Base-by-base conservation (phyloP, 225 moss, liverwort and hornwort genomes). In the Neckera pumila region DNA sequence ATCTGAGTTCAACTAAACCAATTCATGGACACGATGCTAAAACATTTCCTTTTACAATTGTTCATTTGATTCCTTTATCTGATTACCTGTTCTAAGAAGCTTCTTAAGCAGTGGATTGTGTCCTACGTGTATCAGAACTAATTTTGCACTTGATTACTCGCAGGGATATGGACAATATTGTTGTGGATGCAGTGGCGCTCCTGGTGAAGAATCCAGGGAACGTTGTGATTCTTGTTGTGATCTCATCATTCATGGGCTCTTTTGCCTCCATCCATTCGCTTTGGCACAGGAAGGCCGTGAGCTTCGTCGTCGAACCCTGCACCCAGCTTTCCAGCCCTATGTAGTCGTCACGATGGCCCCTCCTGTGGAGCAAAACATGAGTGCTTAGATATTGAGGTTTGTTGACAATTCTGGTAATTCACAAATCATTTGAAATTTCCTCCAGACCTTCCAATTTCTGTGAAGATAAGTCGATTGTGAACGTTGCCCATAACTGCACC, bases 221-320 rank as follows among this genome's bases (percentile, higher is more conserved):
- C 91, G 91, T 14, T 95, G 95, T 82, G 95, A 96, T 54, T 74
- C 89, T 23, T 42, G 87, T 51, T 94, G 95, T 76, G 96, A 98
- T 90, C 81, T 92, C 4, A 77, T 89, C 40, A 65, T 81, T 70
- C 96, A 98, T 82, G 84, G 95, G 76, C 82, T 93, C 85, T 97
- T 89, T n/a, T 91, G 89, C 65, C 87, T 96, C 70, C 96, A 98
- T 61, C 89, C 86, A 25, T 96, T 93, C 19, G 86, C 98, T 74
- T 90, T 98, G 80, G 96, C 96, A 87, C 96, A 98, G 86, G 96
- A 98, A 84, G 96, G 89, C n/a, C 98, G 96, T 36, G 98, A 98
- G 87, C 93, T 98, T 89, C 95, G 96, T 59, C 94, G 98, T 81
- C 93, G 98, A 38, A 93, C 93, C 66, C 86, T 94, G 67, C 92